A percentile compares a stretch with the other conserved stretches of the same genome.
Evolutionary conservation across 1,139 yeast genomes (phyloP).

Genomic region (Nakaseomyces sp.): DNA sequence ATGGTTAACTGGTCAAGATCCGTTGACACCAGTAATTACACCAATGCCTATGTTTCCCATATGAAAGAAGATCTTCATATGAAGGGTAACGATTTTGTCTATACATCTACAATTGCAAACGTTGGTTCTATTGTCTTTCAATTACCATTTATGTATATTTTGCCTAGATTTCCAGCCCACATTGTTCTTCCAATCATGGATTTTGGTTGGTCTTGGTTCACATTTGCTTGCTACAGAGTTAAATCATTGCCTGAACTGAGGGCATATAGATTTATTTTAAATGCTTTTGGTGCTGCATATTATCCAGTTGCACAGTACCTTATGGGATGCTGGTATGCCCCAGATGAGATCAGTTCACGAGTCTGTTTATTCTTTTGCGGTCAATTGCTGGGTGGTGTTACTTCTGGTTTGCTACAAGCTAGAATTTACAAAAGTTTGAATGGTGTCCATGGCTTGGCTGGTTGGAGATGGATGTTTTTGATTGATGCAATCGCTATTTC

Average conservation of each 20-base stretch:
- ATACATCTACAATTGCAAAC: constrained; percentile 49
- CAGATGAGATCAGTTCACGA: constrained; percentile 43
- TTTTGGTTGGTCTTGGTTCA: constrained; percentile 57
- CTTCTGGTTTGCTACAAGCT: constrained; percentile 51
- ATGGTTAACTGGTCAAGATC: constrained; percentile 66
- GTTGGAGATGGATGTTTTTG: constrained; percentile 78
- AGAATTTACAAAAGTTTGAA: constrained; percentile 43
- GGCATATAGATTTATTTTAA: constrained; percentile 53
- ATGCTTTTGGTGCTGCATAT: constrained; percentile 55
- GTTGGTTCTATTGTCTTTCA: constrained; percentile 57
- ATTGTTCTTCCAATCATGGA: constrained; percentile 49
- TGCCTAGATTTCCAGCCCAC: constrained; percentile 45
- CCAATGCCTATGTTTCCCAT: constrained; percentile 64
- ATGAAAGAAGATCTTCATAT: constrained; percentile 51
- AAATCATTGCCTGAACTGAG: constrained; percentile 41
- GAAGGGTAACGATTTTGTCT: constrained; percentile 57
- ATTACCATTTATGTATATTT: constrained; percentile 37
- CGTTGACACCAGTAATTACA: constrained; percentile 48
- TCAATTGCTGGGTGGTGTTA: constrained; percentile 47
- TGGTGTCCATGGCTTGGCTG: constrained; percentile 46
- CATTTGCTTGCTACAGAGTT: constrained; percentile 46
- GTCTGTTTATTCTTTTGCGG: constrained; percentile 38
- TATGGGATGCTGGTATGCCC: constrained; percentile 61
- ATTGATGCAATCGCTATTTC: constrained; percentile 58
- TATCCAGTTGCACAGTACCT: constrained; percentile 58